Evolutionary conservation across 2,329 filamentous ascomycete species (phyloP), one percentile per base, ranked within the genome.

Genomic region (Colletotrichum limetticola): DNA sequence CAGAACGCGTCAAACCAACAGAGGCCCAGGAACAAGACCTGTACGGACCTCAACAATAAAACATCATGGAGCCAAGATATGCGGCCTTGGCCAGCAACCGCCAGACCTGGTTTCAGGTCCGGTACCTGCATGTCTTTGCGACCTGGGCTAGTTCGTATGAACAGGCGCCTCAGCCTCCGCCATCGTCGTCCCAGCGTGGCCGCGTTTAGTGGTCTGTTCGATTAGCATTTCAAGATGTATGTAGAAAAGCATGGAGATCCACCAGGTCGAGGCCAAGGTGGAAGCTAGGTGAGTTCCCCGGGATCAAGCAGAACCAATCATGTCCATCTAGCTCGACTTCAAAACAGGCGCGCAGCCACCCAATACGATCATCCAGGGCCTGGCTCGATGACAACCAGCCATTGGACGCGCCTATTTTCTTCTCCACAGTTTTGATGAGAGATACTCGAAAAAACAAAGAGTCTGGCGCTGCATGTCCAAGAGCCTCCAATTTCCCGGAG

Each of bases 141-240:
- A 19, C 37, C 55, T 28, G 35, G 14, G 46, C 49, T 37, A 56
- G 46, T 28, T 46, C 22, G 71, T 71, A 71, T 66, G 67, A 71
- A 73, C 60, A 61, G 66, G 71, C 71, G 71, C 71, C 71, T 66
- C 71, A 73, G 71, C 71, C 71, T 73, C 66, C 59, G 59, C 53
- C 52, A 56, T 16, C 26, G 35, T 58, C 59, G 26, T 12, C 6
- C 55, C 42, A 67, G 32, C 22, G 7, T 32, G 63, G 46, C 26
- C 46, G 56, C 63, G 55, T 60, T 22, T 28, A 63, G 26, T 28
- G 59, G 30, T n/a, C 62, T 22, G 4, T 14, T 35, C 37, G 4
- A 3, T 11, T n/a, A 12, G 5, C 46, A 7, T 14, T 64, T n/a
- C 61, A 35, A 55, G 52, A 42, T 19, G 16, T 28, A 42, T 19